These are phyloP conservation scores for Clathrus columnatus DNA, from an alignment of 768 basidiomycete genomes.

Conservation along the genomic window DNA sequence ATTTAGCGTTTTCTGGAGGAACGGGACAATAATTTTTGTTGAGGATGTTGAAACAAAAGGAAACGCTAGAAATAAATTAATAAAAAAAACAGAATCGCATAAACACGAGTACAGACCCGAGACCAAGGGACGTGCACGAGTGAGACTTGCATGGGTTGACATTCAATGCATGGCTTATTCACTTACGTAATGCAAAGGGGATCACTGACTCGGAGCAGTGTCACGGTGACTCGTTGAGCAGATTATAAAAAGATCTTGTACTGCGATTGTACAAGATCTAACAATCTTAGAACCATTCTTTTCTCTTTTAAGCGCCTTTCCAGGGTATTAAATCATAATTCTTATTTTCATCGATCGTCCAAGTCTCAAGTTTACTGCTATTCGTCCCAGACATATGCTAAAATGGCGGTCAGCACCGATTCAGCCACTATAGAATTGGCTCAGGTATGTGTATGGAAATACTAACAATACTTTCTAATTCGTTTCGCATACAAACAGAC, in stretches of 20 bases:
- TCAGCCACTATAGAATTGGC: constrained; percentile 21
- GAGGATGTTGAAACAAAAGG: too few relatives aligned
- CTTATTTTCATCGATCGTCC: background rate
- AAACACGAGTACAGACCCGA: background rate
- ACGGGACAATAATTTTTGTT: too few relatives aligned
- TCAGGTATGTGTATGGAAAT: constrained; percentile 19
- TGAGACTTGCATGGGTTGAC: background rate
- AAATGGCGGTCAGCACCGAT: constrained; percentile 2
- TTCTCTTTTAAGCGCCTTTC: background rate
- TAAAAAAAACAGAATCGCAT: background rate
- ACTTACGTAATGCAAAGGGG: background rate
- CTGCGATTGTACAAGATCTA: background rate
- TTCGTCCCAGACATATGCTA: background rate
- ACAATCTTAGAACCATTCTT: background rate
- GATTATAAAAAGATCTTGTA: background rate
- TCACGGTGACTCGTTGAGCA: background rate
- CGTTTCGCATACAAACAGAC: constrained; percentile 45
- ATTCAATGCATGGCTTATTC: background rate
- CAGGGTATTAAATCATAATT: background rate
- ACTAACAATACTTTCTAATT: background rate
- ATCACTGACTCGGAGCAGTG: background rate
- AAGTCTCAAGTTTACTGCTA: background rate
- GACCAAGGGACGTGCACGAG: background rate
- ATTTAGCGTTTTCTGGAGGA: too few relatives aligned
- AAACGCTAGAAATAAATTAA: background rate